Conservation (phyloP, 164 flowering plant species). For the Aristolochia californica region DNA sequence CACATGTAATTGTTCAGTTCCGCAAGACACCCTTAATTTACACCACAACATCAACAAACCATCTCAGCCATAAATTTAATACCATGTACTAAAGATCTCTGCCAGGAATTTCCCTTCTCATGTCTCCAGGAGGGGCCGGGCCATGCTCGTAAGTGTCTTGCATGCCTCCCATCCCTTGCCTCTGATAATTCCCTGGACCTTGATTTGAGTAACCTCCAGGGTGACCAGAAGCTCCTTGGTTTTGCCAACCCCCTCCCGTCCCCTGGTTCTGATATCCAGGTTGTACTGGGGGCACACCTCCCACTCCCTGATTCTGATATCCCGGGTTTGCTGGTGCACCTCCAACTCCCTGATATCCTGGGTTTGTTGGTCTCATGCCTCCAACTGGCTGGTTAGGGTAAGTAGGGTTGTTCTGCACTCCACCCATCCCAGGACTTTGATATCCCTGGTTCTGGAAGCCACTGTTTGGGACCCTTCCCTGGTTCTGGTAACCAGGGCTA, state of each 20-base stretch:
- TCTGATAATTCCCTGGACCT: background rate
- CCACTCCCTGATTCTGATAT: background rate
- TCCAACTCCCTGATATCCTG: background rate
- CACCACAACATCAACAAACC: no score
- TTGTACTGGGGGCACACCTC: background rate
- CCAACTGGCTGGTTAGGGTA: background rate
- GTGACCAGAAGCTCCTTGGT: background rate
- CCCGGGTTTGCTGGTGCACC: background rate
- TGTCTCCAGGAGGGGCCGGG: no score
- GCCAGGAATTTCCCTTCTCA: no score
- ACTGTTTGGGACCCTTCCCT: conserved; percentile 1
- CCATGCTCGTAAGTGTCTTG: no score
- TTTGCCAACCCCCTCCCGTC: background rate
- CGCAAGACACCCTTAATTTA: no score
- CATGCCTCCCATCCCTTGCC: background rate
- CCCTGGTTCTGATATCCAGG: background rate
- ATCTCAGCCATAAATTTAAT: no score
- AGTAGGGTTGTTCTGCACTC: no score
- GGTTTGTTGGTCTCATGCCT: background rate
- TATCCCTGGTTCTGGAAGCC: background rate
- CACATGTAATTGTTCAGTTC: no score
- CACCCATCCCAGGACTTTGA: no score
- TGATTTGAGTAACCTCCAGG: background rate
- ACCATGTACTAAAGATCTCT: no score
- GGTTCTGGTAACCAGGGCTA: conserved; percentile 1